phyloP scores from a whole-genome alignment of 345 rosid genomes.

The Kernera saxatilis region DNA sequence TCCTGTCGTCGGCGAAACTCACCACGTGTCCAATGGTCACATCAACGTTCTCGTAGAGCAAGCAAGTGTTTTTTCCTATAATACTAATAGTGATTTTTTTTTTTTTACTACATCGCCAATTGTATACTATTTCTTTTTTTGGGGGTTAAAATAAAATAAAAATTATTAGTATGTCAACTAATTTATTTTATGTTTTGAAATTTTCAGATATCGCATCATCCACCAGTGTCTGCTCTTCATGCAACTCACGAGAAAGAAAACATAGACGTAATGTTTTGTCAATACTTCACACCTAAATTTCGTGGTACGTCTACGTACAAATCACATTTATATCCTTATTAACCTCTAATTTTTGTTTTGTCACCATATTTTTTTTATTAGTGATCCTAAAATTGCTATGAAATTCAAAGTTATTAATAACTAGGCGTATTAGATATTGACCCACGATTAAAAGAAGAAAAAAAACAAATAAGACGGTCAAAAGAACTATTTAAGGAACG shows the following conservation, averaged over 20 bases:
- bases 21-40: conserved; percentile 60
- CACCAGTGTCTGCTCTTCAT: conserved; percentile 77
- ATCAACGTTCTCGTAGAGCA: conserved; percentile 77
- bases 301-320: conserved; percentile 35
- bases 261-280: conserved; percentile 64
- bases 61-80: conserved; percentile 35
- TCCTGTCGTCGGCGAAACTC: conserved; percentile 88
- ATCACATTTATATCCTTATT: not conserved
- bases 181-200: not conserved
- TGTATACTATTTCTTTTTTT: too few species aligned
- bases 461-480: not conserved
- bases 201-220: conserved; percentile 79
- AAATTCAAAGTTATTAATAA: not conserved
- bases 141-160: not conserved
- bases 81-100: too few species aligned
- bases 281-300: conserved; percentile 59
- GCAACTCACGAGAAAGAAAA: conserved; percentile 65
- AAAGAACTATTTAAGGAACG: not conserved
- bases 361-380: not conserved
- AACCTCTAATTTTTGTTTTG: not conserved
- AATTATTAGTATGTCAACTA: not conserved
- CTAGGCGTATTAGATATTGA: too few species aligned
- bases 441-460: too few species aligned
- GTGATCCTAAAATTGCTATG: not conserved
- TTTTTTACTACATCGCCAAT: too few species aligned